phyloP scores from a whole-genome alignment of 2,329 filamentous ascomycete species.

The Colletotrichum tofieldiae region DNA sequence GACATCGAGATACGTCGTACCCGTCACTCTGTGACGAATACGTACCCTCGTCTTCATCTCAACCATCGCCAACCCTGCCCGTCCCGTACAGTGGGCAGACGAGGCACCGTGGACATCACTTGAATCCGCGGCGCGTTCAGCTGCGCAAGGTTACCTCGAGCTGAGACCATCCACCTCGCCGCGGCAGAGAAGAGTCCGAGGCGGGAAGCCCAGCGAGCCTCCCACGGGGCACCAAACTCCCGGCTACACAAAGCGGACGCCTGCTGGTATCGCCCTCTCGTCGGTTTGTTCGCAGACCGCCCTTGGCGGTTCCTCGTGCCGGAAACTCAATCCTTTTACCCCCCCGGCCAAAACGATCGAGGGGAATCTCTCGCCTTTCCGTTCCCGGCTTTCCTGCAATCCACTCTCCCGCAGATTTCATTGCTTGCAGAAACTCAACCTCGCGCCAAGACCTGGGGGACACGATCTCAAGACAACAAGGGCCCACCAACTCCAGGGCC shows the following conservation, averaged over 20 bases:
- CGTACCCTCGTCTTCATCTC: not conserved
- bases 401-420: not conserved
- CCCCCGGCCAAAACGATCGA: not conserved
- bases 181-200: not conserved
- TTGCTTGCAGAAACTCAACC: not conserved
- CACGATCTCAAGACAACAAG: not conserved
- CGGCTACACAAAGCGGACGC: not conserved
- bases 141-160: constrained; percentile 13
- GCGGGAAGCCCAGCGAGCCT: not conserved
- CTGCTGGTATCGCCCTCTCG: constrained; percentile 2
- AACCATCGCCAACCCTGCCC: not conserved
- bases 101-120: not conserved
- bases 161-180: not conserved
- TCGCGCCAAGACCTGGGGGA: not conserved
- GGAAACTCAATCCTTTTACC: not conserved
- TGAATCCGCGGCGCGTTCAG: constrained; percentile 4
- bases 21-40: not conserved
- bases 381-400: not conserved
- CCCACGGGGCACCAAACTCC: not conserved
- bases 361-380: not conserved
- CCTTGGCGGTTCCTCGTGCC: constrained; percentile 24
- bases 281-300: not conserved
- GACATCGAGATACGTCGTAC: not conserved
- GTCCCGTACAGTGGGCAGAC: not conserved
- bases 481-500: not conserved